These are phyloP conservation scores for Carallia pectinifolia DNA, from an alignment of 345 rosid genomes.

Conservation along the genomic window DNA sequence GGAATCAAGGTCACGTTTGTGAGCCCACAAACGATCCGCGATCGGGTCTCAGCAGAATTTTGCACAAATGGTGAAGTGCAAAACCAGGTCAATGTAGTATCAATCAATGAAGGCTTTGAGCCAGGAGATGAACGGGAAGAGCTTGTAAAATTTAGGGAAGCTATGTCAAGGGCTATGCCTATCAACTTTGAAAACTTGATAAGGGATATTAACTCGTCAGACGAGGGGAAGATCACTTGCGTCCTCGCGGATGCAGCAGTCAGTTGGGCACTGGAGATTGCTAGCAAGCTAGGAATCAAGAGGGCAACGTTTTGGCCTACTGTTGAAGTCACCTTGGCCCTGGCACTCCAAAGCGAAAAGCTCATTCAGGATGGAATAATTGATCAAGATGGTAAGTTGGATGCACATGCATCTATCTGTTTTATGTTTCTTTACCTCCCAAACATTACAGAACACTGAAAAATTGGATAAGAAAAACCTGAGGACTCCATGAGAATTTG, in stretches of 20 bases:
- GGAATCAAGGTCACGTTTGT: background rate
- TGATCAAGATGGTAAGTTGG: background rate
- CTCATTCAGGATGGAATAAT: conserved; percentile 8
- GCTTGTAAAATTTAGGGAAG: background rate
- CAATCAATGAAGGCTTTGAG: background rate
- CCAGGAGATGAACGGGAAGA: background rate
- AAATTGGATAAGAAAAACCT: too few species aligned
- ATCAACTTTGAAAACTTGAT: background rate
- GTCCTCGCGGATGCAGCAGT: conserved; percentile 23
- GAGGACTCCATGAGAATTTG: too few species aligned
- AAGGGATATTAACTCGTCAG: background rate
- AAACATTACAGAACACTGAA: too few species aligned
- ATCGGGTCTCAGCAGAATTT: background rate
- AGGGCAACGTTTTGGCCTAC: conserved; percentile 18
- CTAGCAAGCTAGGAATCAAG: conserved; percentile 23
- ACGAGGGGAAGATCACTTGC: conserved; percentile 25
- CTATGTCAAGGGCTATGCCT: background rate
- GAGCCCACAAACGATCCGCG: background rate
- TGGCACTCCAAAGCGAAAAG: background rate
- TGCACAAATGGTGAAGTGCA: background rate
- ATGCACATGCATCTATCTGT: background rate
- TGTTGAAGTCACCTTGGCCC: conserved; percentile 1
- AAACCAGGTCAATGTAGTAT: background rate
- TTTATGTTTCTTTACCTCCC: background rate
- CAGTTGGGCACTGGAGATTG: conserved; percentile 32